Base-by-base conservation (phyloP, 164 flowering plant genomes). In the Stephania yunnanensis region DNA sequence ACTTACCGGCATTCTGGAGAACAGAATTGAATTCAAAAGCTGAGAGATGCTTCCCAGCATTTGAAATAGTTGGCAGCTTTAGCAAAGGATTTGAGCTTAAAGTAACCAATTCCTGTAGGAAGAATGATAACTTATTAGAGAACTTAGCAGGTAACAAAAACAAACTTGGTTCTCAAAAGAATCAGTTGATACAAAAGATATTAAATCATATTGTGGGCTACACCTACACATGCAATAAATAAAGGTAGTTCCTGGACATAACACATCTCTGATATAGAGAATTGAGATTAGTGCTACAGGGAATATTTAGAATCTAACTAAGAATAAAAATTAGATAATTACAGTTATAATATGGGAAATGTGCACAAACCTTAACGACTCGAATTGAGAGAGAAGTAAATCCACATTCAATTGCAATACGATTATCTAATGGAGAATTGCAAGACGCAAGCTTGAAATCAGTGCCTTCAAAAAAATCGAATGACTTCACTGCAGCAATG, bases 371-470 rank as follows among this genome's bases (percentile, higher is more conserved):
- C 93, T 95, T 87, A 70, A 93, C 99, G 73, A 92, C 81, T 19
- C 99, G 91, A 79, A 95, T 84, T 0, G 97, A 92, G 29, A 93
- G 92, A 55, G 98, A 89, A 71, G 93, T 93, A 83, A 95, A 95
- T 31, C 99, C 98, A 79, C 95, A 91, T 78, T 95, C 97, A 17
- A 79, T 80, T 2, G 97, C 93, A 64, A 93, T 86, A 81, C 79
- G 81, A 69, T 89, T 86, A 76, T 88, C 75, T 46, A 83, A 70
- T 4, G 96, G 98, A 15, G 76, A 76, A 77, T 68, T 74, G 74
- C 91, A 91, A 70, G 92, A 80, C 1, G 96, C 99, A n/a, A 93
- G 94, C 90, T 95, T 92, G 87, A 95, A 95, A 74, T 95, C 98
- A 3, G 97, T 93, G n/a, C 97, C 98, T 68, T 90, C 87, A 77